Base-by-base conservation (phyloP, 2,329 filamentous ascomycete genomes). In the Claviceps pazoutovae region DNA sequence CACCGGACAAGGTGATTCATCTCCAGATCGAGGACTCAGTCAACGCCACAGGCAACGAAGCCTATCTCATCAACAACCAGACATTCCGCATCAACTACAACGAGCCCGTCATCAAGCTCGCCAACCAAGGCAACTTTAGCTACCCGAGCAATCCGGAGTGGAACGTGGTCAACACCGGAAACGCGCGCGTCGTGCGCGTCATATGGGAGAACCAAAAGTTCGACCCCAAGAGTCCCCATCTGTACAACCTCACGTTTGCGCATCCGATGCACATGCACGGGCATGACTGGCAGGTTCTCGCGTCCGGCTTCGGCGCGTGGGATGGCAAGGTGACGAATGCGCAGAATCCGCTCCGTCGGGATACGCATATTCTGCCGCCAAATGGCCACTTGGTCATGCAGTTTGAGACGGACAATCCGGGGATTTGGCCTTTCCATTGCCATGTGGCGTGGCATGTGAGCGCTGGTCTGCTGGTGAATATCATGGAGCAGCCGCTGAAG, bases 381-480 rank as follows among this genome's bases (percentile, higher is more conserved):
- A 56, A 58, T 9, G 74, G 74, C 0, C 71, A 72, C 59, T 51
- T 76, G 3, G 70, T 75, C n/a, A 64, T 79, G 50, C 74, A 72
- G 2, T 73, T 75, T 55, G 62, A 73, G 57, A 68, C 69, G 0
- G 66, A 71, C 51, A 79, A 78, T 60, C 71, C 74, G 1, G 74
- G 74, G 0, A 62, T 64, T 0, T 76, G 73, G 73, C 60, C 74
- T 1, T 68, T 75, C 56, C 74, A 75, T 58, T 76, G 74, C 58
- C 73, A 76, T 57, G 71, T 74, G 21, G 66, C 66, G 34, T 75
- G 71, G 69, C 74, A 77, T 26, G 45, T 4, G 21, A 46, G 45
- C 30, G 45, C 52, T 9, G 45, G 45, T 9, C n/a, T 46, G 9
- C 45, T 46, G 8, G 45, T 46, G 4, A 46, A 46, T 11, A 46